These are phyloP conservation scores for Globisporangium carolinianum DNA, from an alignment of 352 stramenopile genomes.

Conservation along the genomic window DNA sequence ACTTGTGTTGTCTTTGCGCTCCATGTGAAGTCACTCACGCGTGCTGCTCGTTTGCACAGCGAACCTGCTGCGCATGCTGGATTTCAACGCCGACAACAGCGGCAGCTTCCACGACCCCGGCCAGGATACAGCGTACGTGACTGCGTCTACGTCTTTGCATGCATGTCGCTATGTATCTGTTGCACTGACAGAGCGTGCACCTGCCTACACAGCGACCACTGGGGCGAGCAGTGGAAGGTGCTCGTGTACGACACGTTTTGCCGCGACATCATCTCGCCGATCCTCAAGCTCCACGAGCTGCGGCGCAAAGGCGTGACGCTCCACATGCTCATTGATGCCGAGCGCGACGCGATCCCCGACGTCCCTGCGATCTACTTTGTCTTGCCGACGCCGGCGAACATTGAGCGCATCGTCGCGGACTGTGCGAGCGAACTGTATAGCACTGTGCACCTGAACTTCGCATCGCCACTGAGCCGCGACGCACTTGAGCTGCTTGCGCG, in stretches of 20 bases:
- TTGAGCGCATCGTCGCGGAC: constrained; percentile 93
- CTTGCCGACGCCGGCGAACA: constrained; percentile 91
- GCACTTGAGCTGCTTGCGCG: constrained; percentile 85
- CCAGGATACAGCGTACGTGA: constrained; percentile 30
- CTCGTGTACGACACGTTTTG: constrained; percentile 96
- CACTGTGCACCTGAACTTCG: constrained; percentile 93
- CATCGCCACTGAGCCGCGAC: constrained; percentile 81
- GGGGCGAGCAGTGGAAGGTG: constrained; percentile 92
- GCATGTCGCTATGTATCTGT: background rate
- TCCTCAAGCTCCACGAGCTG: constrained; percentile 96
- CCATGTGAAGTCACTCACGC: background rate
- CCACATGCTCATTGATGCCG: constrained; percentile 92
- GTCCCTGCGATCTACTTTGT: constrained; percentile 98
- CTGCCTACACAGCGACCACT: constrained; percentile 40
- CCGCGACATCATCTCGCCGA: constrained; percentile 96
- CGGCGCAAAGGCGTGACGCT: constrained; percentile 95
- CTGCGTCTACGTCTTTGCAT: background rate
- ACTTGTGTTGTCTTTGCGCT: background rate
- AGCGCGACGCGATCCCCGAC: constrained; percentile 95
- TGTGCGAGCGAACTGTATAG: constrained; percentile 91
- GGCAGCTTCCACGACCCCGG: constrained; percentile 22
- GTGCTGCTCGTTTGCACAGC: constrained; percentile 21
- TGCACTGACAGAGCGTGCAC: background rate
- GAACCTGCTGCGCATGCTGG: constrained; percentile 77
- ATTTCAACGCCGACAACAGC: constrained; percentile 72